Percentiles rank a stretch among this genome's conserved stretches.
Evolutionary conservation across 371 early-diverging fungal species (phyloP).

Genomic region (Furculomyces boomerangus): DNA sequence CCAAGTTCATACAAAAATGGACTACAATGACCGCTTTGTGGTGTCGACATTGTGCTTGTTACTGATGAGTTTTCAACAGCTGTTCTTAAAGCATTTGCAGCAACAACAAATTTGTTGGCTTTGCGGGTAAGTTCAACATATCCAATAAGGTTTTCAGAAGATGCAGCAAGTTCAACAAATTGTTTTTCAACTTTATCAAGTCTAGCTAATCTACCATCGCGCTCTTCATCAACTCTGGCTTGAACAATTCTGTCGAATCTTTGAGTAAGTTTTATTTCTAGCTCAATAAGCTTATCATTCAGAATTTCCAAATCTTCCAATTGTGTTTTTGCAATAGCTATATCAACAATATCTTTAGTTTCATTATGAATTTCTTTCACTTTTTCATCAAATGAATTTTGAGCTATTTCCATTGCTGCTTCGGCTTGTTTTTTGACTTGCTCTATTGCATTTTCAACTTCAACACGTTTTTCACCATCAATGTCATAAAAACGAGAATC

Average conservation of each 20-base stretch:
- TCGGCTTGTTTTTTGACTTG: slow-evolving; percentile 24
- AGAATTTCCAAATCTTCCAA: background rate
- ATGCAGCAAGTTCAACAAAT: slow-evolving; percentile 13
- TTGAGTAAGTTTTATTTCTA: slow-evolving; percentile 27
- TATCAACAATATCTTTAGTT: slow-evolving; percentile 5
- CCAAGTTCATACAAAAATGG: slow-evolving; percentile 57
- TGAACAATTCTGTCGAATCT: slow-evolving; percentile 45
- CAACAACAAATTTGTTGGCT: background rate
- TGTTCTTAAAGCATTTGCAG: background rate
- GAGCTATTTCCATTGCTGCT: slow-evolving; percentile 13
- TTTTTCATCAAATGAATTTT: slow-evolving; percentile 6
- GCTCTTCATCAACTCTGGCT: slow-evolving; percentile 69
- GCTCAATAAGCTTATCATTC: slow-evolving; percentile 10
- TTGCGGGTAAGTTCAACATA: background rate
- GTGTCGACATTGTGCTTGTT: slow-evolving; percentile 18
- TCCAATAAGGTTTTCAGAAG: slow-evolving; percentile 22
- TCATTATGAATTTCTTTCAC: background rate
- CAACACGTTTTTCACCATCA: slow-evolving; percentile 8
- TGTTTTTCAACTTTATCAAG: slow-evolving; percentile 60
- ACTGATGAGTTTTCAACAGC: background rate
- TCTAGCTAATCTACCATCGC: slow-evolving; percentile 72
- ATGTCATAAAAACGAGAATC: slow-evolving; percentile 14
- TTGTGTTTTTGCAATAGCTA: background rate
- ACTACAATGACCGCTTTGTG: slow-evolving; percentile 4
- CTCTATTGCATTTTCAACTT: slow-evolving; percentile 14